These are phyloP conservation scores for Kuraishia capsulata DNA, from an alignment of 805 yeast genomes.

Conservation along the genomic window DNA sequence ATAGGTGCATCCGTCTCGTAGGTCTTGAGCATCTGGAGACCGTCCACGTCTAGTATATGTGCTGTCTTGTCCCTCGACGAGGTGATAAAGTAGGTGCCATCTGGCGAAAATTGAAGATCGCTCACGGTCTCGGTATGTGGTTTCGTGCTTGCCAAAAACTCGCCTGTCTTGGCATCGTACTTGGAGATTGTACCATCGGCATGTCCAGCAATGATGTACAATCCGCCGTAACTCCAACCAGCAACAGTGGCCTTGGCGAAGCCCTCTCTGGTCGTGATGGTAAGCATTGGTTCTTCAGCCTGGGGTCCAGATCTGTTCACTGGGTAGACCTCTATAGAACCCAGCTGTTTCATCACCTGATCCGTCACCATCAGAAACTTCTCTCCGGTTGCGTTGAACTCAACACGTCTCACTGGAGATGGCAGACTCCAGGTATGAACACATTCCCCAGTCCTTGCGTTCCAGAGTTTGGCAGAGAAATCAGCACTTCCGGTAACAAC, in stretches of 20 bases:
- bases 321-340: conserved; percentile 63
- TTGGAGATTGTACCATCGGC: conserved; percentile 80
- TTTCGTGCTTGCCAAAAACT: conserved; percentile 43
- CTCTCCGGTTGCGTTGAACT: conserved; percentile 66
- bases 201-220: conserved; percentile 77
- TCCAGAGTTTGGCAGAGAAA: conserved; percentile 78
- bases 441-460: conserved; percentile 66
- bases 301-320: conserved; percentile 41
- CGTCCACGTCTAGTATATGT: conserved; percentile 67
- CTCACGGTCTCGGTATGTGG: conserved; percentile 76
- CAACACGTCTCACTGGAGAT: conserved; percentile 88
- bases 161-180: conserved; percentile 71
- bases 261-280: conserved; percentile 47
- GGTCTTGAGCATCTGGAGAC: conserved; percentile 60
- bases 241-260: conserved; percentile 70
- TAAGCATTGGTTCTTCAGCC: conserved; percentile 45
- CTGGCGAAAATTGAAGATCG: conserved; percentile 85
- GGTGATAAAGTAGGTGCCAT: conserved; percentile 82
- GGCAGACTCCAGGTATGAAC: conserved; percentile 63
- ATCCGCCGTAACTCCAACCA: conserved; percentile 74
- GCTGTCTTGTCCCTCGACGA: conserved; percentile 90
- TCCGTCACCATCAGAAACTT: conserved; percentile 73
- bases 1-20: conserved; percentile 87
- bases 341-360: conserved; percentile 84
- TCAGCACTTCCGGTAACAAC: conserved; percentile 91